Evolutionary conservation across 177 flowering plant genomes (phyloP).

Genomic region (Vitis hybrid): DNA sequence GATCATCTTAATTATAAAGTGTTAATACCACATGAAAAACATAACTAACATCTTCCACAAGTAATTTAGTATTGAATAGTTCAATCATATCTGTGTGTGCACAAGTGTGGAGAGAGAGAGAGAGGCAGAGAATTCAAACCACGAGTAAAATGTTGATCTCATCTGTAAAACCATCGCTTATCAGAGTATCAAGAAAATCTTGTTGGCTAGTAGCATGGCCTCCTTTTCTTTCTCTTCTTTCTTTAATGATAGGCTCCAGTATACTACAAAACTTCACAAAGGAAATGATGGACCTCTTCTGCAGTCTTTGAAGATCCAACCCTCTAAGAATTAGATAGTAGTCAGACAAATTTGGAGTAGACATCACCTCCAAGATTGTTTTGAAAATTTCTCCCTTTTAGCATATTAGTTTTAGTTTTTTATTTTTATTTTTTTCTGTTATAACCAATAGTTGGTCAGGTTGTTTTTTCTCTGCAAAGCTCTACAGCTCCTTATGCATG

Average conservation of each 20-base stretch:
- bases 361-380: not conserved
- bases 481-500: no score
- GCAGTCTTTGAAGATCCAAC: constrained; percentile 15
- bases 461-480: no score
- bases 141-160: not conserved
- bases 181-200: constrained; percentile 1
- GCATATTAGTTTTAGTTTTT: no score
- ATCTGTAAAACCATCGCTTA: not conserved
- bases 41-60: no score
- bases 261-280: not conserved
- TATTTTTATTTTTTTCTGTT: no score
- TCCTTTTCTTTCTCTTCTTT: not conserved
- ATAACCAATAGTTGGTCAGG: no score
- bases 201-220: not conserved
- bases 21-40: no score
- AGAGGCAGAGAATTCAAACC: not conserved
- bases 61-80: no score
- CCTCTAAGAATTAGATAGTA: constrained; percentile 4
- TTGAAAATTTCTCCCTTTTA: not conserved
- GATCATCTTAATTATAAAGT: no score
- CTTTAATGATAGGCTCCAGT: not conserved
- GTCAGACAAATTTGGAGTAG: constrained; percentile 13
- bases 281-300: not conserved
- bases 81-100: no score
- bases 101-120: no score